Conservation (phyloP, 208 protist genomes). For the Crithidia expoeki region DNA sequence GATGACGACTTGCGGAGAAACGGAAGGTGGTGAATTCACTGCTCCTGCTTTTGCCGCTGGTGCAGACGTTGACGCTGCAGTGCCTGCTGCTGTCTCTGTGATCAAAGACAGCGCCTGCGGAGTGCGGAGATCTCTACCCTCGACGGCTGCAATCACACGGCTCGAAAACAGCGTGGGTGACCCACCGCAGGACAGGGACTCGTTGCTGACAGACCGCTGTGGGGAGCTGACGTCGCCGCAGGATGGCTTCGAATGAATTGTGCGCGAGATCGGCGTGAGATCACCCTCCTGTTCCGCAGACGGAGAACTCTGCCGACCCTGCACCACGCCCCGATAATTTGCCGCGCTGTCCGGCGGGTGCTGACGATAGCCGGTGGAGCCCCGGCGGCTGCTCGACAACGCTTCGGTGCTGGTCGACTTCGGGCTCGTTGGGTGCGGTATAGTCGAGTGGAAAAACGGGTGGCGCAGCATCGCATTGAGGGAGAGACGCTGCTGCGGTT, state of each 20-base stretch:
- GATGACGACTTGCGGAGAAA: not conserved
- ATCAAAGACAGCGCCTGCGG: not conserved
- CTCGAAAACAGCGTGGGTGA: not conserved
- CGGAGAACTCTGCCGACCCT: not conserved
- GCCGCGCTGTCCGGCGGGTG: not conserved
- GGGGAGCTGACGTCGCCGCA: not conserved
- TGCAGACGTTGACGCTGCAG: not conserved
- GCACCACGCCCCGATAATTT: not conserved
- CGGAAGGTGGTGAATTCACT: no score
- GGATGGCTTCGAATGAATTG: not conserved
- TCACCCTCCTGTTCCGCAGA: not conserved
- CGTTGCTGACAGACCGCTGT: not conserved
- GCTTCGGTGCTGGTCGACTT: not conserved
- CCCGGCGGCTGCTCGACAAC: not conserved
- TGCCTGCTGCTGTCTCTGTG: not conserved
- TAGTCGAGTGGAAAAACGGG: slow-evolving; percentile 14
- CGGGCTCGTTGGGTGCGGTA: not conserved
- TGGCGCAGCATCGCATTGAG: slow-evolving; percentile 20
- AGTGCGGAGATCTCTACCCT: not conserved
- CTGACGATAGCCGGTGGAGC: not conserved
- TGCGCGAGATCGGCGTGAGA: slow-evolving; percentile 4
- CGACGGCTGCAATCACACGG: not conserved
- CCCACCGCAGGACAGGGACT: not conserved
- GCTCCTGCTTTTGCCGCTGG: no score
- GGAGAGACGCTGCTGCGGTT: slow-evolving; percentile 30